phyloP scores from a whole-genome alignment of 768 basidiomycete species.

The Rhodotorula paludigena region DNA sequence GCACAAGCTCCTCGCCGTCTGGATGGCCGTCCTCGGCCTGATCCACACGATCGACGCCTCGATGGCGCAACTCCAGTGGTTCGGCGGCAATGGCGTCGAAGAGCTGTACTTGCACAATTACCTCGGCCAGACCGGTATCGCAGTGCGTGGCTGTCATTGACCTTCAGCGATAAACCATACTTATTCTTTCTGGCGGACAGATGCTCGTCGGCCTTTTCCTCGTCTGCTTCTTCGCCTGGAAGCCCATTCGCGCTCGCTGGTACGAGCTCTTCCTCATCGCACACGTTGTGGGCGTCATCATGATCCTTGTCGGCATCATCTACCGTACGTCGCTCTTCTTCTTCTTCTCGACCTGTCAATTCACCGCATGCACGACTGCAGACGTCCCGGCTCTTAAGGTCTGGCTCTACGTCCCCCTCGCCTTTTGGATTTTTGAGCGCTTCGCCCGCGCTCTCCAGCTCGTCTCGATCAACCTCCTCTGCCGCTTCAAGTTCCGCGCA shows the following conservation, averaged over 20 bases:
- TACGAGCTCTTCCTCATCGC: constrained; percentile 34
- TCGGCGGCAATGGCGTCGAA: constrained; percentile 9
- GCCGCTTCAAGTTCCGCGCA: constrained; percentile 14
- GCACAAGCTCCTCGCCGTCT: constrained; percentile 30
- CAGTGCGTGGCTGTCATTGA: background rate
- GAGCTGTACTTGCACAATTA: constrained; percentile 23
- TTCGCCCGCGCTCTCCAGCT: constrained; percentile 15
- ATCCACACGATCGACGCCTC: constrained; percentile 32
- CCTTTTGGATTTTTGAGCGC: constrained; percentile 35
- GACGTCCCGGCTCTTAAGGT: constrained; percentile 29
- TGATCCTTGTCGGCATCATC: constrained; percentile 29
- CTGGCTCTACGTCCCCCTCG: constrained; percentile 34
- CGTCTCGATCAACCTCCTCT: constrained; percentile 16
- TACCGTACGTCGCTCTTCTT: constrained; percentile 4
- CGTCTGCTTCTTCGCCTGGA: constrained; percentile 24
- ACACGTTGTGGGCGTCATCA: constrained; percentile 22
- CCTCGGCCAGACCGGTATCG: constrained; percentile 29
- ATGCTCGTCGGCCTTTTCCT: constrained; percentile 33
- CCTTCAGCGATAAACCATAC: background rate
- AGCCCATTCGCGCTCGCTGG: constrained; percentile 16
- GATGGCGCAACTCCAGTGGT: constrained; percentile 9
- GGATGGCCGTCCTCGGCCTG: constrained; percentile 15
- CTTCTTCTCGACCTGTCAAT: no score
- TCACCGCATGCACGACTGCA: background rate
- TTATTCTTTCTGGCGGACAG: background rate